A percentile compares a stretch with the other conserved stretches of the same genome.
phyloP scores from a whole-genome alignment of 176 grass and related monocot genomes.

The Phragmites australis region DNA sequence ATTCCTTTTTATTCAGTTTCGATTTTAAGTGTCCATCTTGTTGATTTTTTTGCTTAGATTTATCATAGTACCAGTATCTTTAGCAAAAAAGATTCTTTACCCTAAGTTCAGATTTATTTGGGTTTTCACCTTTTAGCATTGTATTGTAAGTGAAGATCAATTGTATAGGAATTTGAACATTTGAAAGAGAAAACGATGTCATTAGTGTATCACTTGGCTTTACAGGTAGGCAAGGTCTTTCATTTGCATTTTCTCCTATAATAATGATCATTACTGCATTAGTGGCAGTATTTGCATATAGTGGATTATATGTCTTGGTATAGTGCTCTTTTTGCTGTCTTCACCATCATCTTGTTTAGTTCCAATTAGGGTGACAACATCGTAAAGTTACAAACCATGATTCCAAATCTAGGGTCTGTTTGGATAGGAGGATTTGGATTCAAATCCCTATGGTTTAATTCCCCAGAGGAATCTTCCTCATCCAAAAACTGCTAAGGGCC shows the following conservation, averaged over 20 bases:
- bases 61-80: background rate
- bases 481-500: background rate
- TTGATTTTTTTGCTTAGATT: slow-evolving; percentile 8
- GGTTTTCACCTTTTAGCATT: background rate
- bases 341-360: background rate
- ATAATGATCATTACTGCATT: background rate
- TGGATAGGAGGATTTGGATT: background rate
- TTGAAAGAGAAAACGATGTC: background rate
- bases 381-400: background rate
- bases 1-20: slow-evolving; percentile 4
- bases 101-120: too few relatives aligned
- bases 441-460: background rate
- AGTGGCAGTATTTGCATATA: background rate
- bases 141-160: background rate
- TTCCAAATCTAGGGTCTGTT: background rate
- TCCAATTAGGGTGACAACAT: slow-evolving; percentile 1
- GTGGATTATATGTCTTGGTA: too few relatives aligned
- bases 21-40: background rate
- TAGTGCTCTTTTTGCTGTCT: background rate
- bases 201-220: background rate
- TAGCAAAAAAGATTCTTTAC: too few relatives aligned
- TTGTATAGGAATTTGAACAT: background rate
- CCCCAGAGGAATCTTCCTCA: background rate
- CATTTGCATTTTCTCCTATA: background rate
- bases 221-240: too few relatives aligned